Conservation (phyloP, 176 grass and related monocot species). For the Hordeum marinum region DNA sequence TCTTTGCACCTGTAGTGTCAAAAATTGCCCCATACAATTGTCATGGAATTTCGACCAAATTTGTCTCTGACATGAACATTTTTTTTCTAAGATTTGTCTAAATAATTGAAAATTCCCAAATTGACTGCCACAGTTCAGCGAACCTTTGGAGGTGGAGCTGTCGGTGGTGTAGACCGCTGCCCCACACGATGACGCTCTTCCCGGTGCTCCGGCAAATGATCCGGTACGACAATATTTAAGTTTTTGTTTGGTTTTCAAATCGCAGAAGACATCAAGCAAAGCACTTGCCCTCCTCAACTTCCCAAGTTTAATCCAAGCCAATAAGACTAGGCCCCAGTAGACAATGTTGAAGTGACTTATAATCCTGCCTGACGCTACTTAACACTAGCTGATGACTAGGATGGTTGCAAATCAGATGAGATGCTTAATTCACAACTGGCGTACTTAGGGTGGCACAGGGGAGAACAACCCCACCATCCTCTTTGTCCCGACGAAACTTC, state of each 20-base stretch:
- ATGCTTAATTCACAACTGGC: neutral
- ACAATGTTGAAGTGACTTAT: neutral
- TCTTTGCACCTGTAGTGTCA: conserved; percentile 41
- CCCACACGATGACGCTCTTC: conserved; percentile 67
- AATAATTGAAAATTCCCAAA: neutral
- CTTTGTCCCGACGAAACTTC: neutral
- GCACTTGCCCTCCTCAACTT: too few relatives aligned
- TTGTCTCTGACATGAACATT: neutral
- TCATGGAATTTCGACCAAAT: neutral
- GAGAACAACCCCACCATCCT: neutral
- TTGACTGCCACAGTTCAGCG: neutral
- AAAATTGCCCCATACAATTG: conserved; percentile 1
- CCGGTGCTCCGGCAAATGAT: conserved; percentile 62
- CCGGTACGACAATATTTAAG: conserved; percentile 25
- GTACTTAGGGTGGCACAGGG: neutral
- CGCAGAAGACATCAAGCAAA: neutral
- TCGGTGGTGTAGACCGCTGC: conserved; percentile 37
- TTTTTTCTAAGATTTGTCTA: too few relatives aligned
- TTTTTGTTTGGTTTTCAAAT: neutral
- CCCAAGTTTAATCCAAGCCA: too few relatives aligned
- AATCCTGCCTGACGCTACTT: neutral
- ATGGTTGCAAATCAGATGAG: neutral
- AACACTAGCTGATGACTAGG: neutral
- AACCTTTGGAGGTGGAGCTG: conserved; percentile 1
- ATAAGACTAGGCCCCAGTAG: neutral